Conservation (phyloP, 1,284 basidiomycete species). For the Trichosporon inkin region DNA sequence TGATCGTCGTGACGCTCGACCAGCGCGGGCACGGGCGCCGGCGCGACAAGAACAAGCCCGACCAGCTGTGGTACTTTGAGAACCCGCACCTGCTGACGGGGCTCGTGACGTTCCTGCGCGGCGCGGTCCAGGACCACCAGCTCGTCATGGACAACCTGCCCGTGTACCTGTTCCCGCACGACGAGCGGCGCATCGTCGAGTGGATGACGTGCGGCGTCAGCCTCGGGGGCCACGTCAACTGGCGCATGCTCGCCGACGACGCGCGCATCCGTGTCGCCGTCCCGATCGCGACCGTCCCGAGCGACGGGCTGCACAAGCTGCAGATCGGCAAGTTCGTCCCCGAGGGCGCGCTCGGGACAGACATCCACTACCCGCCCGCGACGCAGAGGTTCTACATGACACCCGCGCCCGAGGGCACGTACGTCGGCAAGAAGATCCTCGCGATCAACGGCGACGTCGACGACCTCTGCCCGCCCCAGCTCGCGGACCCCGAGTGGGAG, state of each 20-base stretch:
- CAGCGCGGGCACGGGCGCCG: constrained; percentile 71
- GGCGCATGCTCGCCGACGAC: constrained; percentile 9
- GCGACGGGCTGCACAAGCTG: constrained; percentile 9
- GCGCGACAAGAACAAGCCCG: constrained; percentile 59
- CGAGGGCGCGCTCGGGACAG: background rate
- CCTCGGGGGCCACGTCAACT: constrained; percentile 47
- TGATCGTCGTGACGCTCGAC: constrained; percentile 55
- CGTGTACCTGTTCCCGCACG: constrained; percentile 68
- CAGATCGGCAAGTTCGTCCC: constrained; percentile 3
- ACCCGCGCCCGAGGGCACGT: constrained; percentile 34
- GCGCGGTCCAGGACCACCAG: constrained; percentile 58
- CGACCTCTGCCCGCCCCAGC: constrained; percentile 32
- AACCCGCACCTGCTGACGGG: background rate
- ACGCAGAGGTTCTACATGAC: constrained; percentile 7
- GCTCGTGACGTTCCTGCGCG: constrained; percentile 5
- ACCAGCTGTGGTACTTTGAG: constrained; percentile 53
- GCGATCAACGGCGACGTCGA: constrained; percentile 58
- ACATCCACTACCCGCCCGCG: background rate
- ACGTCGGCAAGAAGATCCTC: constrained; percentile 64
- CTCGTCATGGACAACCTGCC: constrained; percentile 77
- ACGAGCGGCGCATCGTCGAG: constrained; percentile 60
- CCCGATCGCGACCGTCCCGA: constrained; percentile 6
- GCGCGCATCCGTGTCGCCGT: constrained; percentile 7
- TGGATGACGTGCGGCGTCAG: constrained; percentile 60
- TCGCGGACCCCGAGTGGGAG: background rate